Evolutionary conservation across 148 eudicot genomes (phyloP).

Genomic region (Camellia sinensis): DNA sequence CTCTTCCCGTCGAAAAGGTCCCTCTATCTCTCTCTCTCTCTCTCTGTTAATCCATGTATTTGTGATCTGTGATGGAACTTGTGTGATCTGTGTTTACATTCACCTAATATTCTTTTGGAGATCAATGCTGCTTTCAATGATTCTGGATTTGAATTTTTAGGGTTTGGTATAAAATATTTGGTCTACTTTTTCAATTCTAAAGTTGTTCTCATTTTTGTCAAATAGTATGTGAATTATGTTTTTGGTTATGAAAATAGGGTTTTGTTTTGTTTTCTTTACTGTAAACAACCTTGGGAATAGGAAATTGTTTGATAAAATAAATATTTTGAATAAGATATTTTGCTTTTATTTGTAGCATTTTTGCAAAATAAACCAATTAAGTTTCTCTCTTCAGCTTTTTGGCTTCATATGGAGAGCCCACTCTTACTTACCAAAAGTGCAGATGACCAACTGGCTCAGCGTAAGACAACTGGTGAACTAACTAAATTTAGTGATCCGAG

Average conservation of each 20-base stretch:
- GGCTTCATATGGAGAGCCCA: no score
- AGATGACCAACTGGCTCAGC: background rate
- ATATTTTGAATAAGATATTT: background rate
- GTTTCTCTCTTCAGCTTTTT: conserved; percentile 4
- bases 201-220: no score
- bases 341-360: no score
- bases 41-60: background rate
- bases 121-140: background rate
- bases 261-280: background rate
- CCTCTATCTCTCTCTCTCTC: background rate
- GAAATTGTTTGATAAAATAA: background rate
- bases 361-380: background rate
- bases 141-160: background rate
- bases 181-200: background rate
- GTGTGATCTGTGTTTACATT: background rate
- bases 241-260: no score
- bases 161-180: background rate
- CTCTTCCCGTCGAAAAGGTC: conserved; percentile 30
- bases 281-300: background rate
- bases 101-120: background rate
- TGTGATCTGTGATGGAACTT: background rate
- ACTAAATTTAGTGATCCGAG: background rate
- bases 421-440: no score
- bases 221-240: no score
- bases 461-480: background rate